Evolutionary conservation across 2,329 filamentous ascomycete species (phyloP), one percentile per base, ranked within the genome.

Genomic region (Fusarium clavum): DNA sequence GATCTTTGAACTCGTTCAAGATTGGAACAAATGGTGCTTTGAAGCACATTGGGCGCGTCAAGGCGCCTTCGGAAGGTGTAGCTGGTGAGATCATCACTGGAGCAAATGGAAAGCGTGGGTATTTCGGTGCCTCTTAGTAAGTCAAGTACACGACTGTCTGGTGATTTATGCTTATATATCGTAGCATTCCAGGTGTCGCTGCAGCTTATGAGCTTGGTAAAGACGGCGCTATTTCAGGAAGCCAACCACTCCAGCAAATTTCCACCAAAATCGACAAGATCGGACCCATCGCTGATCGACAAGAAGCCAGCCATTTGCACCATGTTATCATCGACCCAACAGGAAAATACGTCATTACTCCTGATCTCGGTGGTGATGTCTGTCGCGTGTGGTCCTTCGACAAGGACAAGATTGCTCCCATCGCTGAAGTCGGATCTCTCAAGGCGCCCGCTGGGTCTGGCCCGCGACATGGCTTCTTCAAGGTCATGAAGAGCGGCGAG

Each of bases 311-410:
- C 10, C 72, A 75, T 11, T 63, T 75, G 0, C 73, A 75, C 38
- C 69, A 75, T 4, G 73, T 75, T 16, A 71, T 75, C 1, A 24
- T 70, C 11, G 73, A 75, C 38, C 73, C 73, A 12, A 75, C 67
- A 6, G 64, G 62, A 16, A 66, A 71, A 30, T 75, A 73, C 8
- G 25, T 75, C 6, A 41, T 74, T 3, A 64, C 73, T 1, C 71
- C 70, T 2, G 73, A 75, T 27, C 71, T 75, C 3, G 73, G 73
- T 3, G 73, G 71, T 1, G 73, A 75, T 25, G 44, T 63, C 2
- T 55, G 38, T 11, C 71, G 70, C 2, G 73, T 75, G 1, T 75
- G 67, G 47, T 61, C 69, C 3, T 75, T 73, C 16, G 52, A 75
- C 25, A 58, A 75, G 22, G 34, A 71, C n/a, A 68, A 54, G 7